phyloP scores from a whole-genome alignment of 2,329 filamentous ascomycete genomes.

The Pseudogymnoascus sp. region DNA sequence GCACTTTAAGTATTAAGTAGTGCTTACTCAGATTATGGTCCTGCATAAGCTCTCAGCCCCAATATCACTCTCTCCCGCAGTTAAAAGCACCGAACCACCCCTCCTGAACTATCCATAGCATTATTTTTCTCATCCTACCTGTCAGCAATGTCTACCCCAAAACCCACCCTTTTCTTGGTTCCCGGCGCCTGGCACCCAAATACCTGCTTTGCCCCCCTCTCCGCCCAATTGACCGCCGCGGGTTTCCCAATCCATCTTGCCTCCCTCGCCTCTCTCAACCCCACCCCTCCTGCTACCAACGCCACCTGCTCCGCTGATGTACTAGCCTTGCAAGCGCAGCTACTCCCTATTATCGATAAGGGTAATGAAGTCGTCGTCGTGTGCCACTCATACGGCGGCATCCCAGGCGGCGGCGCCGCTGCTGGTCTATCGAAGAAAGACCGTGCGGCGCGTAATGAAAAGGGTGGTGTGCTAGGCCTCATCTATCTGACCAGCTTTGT shows the following conservation, averaged over 20 bases:
- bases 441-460: neutral
- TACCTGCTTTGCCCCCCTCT: neutral
- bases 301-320: slow-evolving; percentile 9
- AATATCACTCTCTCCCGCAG: neutral
- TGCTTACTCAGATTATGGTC: neutral
- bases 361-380: slow-evolving; percentile 32
- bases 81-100: neutral
- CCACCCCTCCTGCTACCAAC: neutral
- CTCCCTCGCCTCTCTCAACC: slow-evolving; percentile 5
- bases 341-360: slow-evolving; percentile 18
- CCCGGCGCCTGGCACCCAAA: slow-evolving; percentile 40
- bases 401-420: slow-evolving; percentile 23
- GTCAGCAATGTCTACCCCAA: neutral
- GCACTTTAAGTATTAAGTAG: neutral
- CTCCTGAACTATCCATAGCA: neutral
- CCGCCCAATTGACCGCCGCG: neutral
- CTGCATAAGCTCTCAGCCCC: neutral
- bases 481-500: neutral
- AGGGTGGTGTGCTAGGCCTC: neutral
- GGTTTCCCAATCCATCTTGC: neutral
- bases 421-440: slow-evolving; percentile 3
- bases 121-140: neutral
- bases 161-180: slow-evolving; percentile 38
- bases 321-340: neutral
- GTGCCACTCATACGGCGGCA: slow-evolving; percentile 34